Evolutionary conservation across 495 filamentous ascomycete genomes (phyloP).

Genomic region (Sphaerosporella brunnea): DNA sequence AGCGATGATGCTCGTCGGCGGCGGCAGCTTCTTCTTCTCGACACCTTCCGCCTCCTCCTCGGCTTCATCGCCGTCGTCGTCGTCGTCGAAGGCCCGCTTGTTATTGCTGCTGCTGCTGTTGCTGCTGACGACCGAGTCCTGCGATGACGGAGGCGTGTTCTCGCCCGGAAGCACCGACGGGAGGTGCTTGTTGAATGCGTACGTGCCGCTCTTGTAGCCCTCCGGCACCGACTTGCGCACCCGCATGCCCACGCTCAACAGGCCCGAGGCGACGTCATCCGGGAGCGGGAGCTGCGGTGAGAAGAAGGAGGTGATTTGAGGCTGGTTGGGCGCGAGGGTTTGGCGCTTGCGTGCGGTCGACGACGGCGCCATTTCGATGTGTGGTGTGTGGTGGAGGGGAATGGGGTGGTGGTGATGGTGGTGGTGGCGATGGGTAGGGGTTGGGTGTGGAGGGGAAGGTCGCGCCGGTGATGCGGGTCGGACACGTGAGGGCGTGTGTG

Average conservation of each 20-base stretch:
- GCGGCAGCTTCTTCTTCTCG: neutral
- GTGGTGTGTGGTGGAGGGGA: neutral
- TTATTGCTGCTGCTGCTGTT: conserved; percentile 10
- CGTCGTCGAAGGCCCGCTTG: conserved; percentile 9
- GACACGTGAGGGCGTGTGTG: too few relatives aligned
- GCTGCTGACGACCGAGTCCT: neutral
- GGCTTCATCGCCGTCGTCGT: neutral
- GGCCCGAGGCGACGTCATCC: conserved; percentile 46
- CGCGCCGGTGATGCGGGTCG: too few relatives aligned
- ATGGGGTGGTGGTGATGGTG: neutral
- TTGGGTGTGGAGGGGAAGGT: too few relatives aligned
- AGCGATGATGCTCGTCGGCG: neutral
- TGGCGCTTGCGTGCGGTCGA: conserved; percentile 9
- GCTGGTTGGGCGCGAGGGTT: neutral
- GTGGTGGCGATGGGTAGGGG: neutral
- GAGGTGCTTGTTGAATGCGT: conserved; percentile 19
- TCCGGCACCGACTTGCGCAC: conserved; percentile 80
- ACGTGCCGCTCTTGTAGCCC: conserved; percentile 62
- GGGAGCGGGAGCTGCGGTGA: conserved; percentile 6
- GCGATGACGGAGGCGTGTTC: neutral
- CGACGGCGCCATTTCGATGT: too few relatives aligned
- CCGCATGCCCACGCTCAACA: conserved; percentile 80
- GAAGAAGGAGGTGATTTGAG: conserved; percentile 3
- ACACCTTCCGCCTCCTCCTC: too few relatives aligned
- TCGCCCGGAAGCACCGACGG: neutral